Percentiles rank a stretch among this genome's conserved stretches.
phyloP scores from a whole-genome alignment of 164 flowering plant genomes.

The Warburgia ugandensis region DNA sequence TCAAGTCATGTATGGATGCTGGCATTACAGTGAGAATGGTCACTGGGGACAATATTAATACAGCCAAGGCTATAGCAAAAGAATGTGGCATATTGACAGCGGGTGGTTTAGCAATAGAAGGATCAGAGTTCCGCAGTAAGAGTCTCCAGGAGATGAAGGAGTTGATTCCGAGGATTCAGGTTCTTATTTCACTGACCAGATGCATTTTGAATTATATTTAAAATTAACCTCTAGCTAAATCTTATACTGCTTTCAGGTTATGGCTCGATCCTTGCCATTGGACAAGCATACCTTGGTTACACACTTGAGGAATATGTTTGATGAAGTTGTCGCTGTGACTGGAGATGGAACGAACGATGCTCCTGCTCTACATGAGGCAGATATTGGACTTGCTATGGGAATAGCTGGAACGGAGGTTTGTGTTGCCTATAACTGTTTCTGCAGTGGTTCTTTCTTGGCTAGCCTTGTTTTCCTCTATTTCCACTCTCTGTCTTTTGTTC shows the following conservation, averaged over 20 bases:
- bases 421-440: background rate
- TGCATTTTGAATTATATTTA: background rate
- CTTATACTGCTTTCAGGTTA: conserved; percentile 14
- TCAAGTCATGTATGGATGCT: conserved; percentile 32
- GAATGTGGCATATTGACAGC: conserved; percentile 39
- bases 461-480: no score
- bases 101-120: conserved; percentile 45
- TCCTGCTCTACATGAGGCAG: conserved; percentile 28
- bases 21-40: conserved; percentile 45
- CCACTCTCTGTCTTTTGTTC: no score
- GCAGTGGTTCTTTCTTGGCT: background rate
- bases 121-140: conserved; percentile 31
- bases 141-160: conserved; percentile 24
- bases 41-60: conserved; percentile 46
- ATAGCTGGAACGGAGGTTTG: conserved; percentile 31
- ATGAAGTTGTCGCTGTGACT: conserved; percentile 31
- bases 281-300: conserved; percentile 29
- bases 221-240: background rate
- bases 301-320: conserved; percentile 15
- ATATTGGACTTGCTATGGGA: conserved; percentile 33
- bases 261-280: conserved; percentile 32
- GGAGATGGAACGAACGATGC: conserved; percentile 37
- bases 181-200: conserved; percentile 7
- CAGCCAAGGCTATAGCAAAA: conserved; percentile 45
- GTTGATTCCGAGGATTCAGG: conserved; percentile 36